Conservation (phyloP, 768 basidiomycete species). For the Rhodotorula taiwanensis region DNA sequence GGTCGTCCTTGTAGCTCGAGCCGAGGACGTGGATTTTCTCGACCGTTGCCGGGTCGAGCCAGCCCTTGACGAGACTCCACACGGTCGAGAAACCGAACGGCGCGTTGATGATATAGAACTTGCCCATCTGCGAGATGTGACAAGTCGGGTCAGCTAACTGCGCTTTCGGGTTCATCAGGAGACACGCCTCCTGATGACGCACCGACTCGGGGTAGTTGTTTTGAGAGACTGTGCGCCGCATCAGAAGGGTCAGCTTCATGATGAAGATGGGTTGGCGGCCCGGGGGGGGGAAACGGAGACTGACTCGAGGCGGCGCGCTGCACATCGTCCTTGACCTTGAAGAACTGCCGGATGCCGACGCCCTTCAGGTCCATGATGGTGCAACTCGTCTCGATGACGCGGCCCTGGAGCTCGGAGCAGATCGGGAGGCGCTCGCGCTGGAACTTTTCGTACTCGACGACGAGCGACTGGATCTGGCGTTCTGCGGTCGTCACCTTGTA, state of each 20-base stretch:
- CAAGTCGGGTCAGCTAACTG: background rate
- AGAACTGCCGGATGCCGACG: constrained; percentile 65
- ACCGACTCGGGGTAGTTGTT: constrained; percentile 77
- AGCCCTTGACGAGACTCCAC: constrained; percentile 82
- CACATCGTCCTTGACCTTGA: constrained; percentile 87
- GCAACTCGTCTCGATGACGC: constrained; percentile 92
- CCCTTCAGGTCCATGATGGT: constrained; percentile 84
- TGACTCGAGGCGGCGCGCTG: constrained; percentile 53
- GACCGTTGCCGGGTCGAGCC: constrained; percentile 92
- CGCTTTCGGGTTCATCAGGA: too few species aligned
- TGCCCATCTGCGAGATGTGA: constrained; percentile 60
- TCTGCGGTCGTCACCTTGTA: constrained; percentile 76
- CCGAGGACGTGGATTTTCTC: constrained; percentile 87
- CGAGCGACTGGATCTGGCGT: constrained; percentile 78
- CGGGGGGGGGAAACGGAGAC: background rate
- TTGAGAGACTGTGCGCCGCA: constrained; percentile 60
- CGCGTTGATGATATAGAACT: constrained; percentile 97
- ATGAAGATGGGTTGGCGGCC: background rate
- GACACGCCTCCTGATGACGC: background rate
- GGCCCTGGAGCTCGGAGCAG: constrained; percentile 58
- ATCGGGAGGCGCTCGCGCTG: constrained; percentile 68
- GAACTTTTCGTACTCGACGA: constrained; percentile 89
- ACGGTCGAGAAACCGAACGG: constrained; percentile 86
- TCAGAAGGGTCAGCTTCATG: background rate
- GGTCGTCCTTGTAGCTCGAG: constrained; percentile 62